Evolutionary conservation across 2,329 filamentous ascomycete species (phyloP), one percentile per base, ranked within the genome.

Genomic region (Verticillium dahliae): DNA sequence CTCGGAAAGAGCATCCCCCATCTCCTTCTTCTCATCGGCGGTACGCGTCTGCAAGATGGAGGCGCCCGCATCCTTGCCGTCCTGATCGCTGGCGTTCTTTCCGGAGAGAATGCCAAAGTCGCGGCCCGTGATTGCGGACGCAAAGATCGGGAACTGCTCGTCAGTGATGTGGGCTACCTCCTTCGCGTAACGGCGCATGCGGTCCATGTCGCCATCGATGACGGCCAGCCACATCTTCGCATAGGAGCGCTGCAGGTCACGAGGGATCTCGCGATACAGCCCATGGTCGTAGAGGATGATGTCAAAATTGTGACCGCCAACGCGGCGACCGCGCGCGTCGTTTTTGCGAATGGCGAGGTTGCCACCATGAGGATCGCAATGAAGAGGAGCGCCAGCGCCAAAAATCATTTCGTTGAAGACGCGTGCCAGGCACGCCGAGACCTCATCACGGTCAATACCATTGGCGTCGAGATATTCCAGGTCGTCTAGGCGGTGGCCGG

Each of bases 371-470:
- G 95, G 95, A 72, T 99, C 95, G 76, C 95, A 99, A 77, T 99
- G 95, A 45, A 99, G 79, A 0, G 95, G 92, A 0, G 94, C 94
- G 62, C 89, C 84, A 59, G 88, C 85, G 57, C 94, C 93, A 67
- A 99, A 99, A 67, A 99, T 97, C 95, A 99, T 99, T 73, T 98
- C 93, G 79, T 99, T 99, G 83, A 99, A 99, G 62, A 99, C 92
- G 62, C 89, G 87, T 0, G 95, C 90, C 4, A 99, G 81, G 0
- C 92, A 90, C 1, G 94, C 93, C 0, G 93, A 96, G 5, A 99
- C 95, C 75, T 98, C 94, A 71, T 98, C 95, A 22, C 95, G 87
- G 74, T 96, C 92, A 71, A 99, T 99, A 62, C 86, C 84, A 72
- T 96, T 90, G 6, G 82, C 79, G 73, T 98, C 95, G 3, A 99